Evolutionary conservation across 495 filamentous ascomycete genomes (phyloP), one percentile per base, ranked within the genome.

Genomic region (Pyrenula massariospora): DNA sequence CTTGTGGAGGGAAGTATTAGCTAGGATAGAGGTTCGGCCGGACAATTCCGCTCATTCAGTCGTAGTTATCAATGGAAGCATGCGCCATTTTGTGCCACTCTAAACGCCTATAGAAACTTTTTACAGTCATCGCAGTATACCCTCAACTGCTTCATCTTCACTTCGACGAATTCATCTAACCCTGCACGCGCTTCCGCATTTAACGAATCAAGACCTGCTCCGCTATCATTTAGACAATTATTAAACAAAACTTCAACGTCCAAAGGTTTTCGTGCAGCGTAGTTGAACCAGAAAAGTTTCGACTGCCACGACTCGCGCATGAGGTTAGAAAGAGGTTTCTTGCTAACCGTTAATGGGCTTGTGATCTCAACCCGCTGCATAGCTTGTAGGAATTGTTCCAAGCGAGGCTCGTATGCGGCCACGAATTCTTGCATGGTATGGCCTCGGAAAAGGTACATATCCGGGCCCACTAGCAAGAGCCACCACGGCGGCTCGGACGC

Each of bases 221-320:
- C 60, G 36, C 59, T 60, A 22, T 69, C 54, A 65, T 72, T 60
- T 48, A 76, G 60, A 20, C 62, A 57, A 31, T 58, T 56, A 69
- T 66, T 74, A 63, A 71, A 76, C 36, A 76, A 63, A 15, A 57
- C 65, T 50, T 73, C 73, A 15, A 74, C 51, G 57, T 71, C 70
- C 54, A 72, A 70, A 63, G 69, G 70, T 60, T 66, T 70, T 56
- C 72, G 62, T 58, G 65, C 61, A 25, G 62, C 70, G 60, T 68
- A 68, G 55, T 73, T 63, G 58, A 75, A 73, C 67, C 70, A 73
- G 62, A 75, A 75, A 54, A 65, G 67, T 25, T 65, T 59, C 31
- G 61, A 69, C 49, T 53, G 52, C 69, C 67, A 75, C 21, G 69
- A 73, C 31, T 72, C 68, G 25, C 65, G 66, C 71, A 74, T 74